phyloP scores from a whole-genome alignment of 2,329 filamentous ascomycete genomes.

The Zymoseptoria crescenta region DNA sequence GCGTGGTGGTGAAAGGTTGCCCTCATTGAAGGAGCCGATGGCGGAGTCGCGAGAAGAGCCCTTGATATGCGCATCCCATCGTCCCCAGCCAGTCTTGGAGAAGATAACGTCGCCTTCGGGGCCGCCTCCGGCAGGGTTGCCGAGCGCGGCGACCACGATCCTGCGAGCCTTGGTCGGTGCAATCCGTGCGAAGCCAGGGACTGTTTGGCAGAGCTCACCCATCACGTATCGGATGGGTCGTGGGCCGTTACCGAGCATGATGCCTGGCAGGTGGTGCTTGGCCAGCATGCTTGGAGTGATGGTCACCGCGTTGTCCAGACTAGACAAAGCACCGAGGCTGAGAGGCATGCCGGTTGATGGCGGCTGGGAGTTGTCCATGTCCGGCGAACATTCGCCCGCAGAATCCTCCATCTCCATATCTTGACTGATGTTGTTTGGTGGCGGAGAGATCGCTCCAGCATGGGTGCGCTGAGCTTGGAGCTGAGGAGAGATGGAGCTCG shows the following conservation, averaged over 20 bases:
- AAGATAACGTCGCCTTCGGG: constrained; percentile 68
- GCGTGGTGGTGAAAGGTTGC: constrained; percentile 41
- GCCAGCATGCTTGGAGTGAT: constrained; percentile 83
- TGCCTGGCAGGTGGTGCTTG: constrained; percentile 81
- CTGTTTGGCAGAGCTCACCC: constrained; percentile 84
- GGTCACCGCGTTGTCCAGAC: constrained; percentile 63
- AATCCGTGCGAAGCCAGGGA: constrained; percentile 86
- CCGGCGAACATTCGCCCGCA: constrained; percentile 44
- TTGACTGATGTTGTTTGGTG: constrained; percentile 59
- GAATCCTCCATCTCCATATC: constrained; percentile 69
- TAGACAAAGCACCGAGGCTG: constrained; percentile 46
- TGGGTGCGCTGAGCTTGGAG: constrained; percentile 75
- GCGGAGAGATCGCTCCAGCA: constrained; percentile 40
- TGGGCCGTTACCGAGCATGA: constrained; percentile 81
- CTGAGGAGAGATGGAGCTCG: constrained; percentile 87
- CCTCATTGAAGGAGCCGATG: constrained; percentile 32
- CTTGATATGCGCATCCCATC: constrained; percentile 78
- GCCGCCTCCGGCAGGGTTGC: constrained; percentile 60
- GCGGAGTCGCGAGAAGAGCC: constrained; percentile 39
- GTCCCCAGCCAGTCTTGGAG: constrained; percentile 94
- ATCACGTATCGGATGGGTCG: constrained; percentile 93
- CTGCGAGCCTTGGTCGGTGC: constrained; percentile 83
- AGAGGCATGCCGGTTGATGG: constrained; percentile 31
- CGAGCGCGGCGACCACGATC: constrained; percentile 84
- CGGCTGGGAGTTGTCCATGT: constrained; percentile 29